phyloP scores from a whole-genome alignment of 2,329 filamentous ascomycete species.

The Fusarium begoniae region DNA sequence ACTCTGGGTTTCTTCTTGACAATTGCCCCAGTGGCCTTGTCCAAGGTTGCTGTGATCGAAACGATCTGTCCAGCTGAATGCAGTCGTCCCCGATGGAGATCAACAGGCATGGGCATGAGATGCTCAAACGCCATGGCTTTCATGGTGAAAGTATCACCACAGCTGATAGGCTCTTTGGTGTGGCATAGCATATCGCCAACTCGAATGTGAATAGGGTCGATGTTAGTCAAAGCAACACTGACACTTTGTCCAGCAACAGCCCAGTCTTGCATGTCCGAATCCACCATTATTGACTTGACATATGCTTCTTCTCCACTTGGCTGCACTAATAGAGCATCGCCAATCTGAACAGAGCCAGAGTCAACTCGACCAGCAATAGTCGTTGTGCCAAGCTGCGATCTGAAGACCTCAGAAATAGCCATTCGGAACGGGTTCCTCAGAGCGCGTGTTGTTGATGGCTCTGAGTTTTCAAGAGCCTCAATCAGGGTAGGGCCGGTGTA shows the following conservation, averaged over 20 bases:
- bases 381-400: slow-evolving; percentile 80
- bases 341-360: slow-evolving; percentile 82
- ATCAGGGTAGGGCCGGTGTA: slow-evolving; percentile 83
- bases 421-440: slow-evolving; percentile 84
- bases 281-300: slow-evolving; percentile 83
- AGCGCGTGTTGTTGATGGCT: slow-evolving; percentile 71
- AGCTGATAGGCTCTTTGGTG: slow-evolving; percentile 71
- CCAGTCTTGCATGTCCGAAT: slow-evolving; percentile 81
- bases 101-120: slow-evolving; percentile 86
- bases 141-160: slow-evolving; percentile 77
- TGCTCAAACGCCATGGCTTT: slow-evolving; percentile 92
- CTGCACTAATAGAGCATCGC: slow-evolving; percentile 81
- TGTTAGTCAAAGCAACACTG: slow-evolving; percentile 82
- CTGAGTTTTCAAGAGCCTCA: slow-evolving; percentile 84
- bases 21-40: slow-evolving; percentile 80
- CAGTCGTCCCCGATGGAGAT: slow-evolving; percentile 86
- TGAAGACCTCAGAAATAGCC: slow-evolving; percentile 88
- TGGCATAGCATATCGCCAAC: slow-evolving; percentile 89
- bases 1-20: slow-evolving; percentile 87
- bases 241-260: slow-evolving; percentile 92
- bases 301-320: slow-evolving; percentile 83
- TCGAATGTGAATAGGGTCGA: slow-evolving; percentile 83
- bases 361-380: slow-evolving; percentile 90
- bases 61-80: slow-evolving; percentile 80
- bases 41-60: slow-evolving; percentile 75